Conservation (phyloP, 257 asterid genomes). For the Plantago elongata region DNA sequence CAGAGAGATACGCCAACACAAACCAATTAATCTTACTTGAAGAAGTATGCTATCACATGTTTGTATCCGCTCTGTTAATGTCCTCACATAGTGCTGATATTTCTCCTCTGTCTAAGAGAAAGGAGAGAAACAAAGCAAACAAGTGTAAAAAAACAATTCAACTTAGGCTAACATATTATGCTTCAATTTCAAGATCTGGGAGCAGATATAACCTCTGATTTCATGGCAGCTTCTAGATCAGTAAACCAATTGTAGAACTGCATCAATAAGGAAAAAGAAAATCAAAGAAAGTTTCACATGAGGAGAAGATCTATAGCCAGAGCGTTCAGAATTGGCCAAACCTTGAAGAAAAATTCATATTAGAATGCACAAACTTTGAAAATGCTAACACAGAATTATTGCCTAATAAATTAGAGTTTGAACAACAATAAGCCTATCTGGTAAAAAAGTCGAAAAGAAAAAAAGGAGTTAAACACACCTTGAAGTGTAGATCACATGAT, state of each 20-base stretch:
- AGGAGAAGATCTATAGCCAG: conserved; percentile 1
- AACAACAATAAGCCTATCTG: not conserved
- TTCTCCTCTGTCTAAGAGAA: conserved; percentile 83
- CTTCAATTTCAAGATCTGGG: conserved; percentile 7
- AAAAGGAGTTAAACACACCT: not conserved
- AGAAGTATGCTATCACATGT: conserved; percentile 87
- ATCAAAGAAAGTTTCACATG: not conserved
- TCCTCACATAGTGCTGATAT: conserved; percentile 92
- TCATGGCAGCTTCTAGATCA: conserved; percentile 98
- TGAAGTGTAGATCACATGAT: conserved; percentile 10
- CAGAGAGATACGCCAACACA: not conserved
- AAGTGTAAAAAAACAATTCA: conserved; percentile 8
- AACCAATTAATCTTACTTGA: conserved; percentile 47
- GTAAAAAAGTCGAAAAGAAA: not conserved
- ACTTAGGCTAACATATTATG: conserved; percentile 10
- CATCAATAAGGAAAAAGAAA: conserved; percentile 20
- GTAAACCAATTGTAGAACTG: conserved; percentile 98
- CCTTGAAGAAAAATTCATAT: too few species aligned
- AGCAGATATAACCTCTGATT: conserved; percentile 75
- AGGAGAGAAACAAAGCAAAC: conserved; percentile 10
- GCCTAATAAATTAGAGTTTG: not conserved
- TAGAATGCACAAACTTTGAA: too few species aligned
- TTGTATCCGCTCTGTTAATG: conserved; percentile 78
- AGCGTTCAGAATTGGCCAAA: not conserved
- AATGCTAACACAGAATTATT: not conserved